Conservation (phyloP, 768 basidiomycete genomes). For the Russula earlei region DNA sequence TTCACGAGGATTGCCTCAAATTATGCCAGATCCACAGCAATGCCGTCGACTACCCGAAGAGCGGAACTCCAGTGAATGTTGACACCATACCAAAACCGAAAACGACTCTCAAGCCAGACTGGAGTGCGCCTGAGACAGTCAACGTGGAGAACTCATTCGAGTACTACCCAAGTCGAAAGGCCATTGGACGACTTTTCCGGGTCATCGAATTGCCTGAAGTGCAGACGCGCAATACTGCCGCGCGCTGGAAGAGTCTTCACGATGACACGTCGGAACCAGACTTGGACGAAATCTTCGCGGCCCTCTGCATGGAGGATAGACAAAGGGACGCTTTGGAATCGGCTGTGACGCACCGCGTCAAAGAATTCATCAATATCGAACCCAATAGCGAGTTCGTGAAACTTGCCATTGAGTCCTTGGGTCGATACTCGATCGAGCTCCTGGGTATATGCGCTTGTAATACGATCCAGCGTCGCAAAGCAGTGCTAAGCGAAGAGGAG, state of each 20-base stretch:
- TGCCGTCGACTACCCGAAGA: slow-evolving; percentile 61
- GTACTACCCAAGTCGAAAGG: slow-evolving; percentile 44
- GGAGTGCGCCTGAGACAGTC: slow-evolving; percentile 55
- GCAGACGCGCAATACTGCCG: slow-evolving; percentile 12
- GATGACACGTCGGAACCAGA: slow-evolving; percentile 24
- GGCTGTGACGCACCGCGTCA: slow-evolving; percentile 21
- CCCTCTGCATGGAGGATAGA: slow-evolving; percentile 7
- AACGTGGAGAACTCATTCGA: slow-evolving; percentile 17
- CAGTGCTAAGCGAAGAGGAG: slow-evolving; percentile 51
- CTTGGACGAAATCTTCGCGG: slow-evolving; percentile 22
- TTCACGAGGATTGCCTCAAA: slow-evolving; percentile 41
- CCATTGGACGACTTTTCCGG: slow-evolving; percentile 56
- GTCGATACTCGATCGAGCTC: slow-evolving; percentile 38
- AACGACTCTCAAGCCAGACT: slow-evolving; percentile 41
- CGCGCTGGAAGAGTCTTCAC: slow-evolving; percentile 17
- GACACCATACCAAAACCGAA: slow-evolving; percentile 36
- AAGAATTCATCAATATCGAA: slow-evolving; percentile 19
- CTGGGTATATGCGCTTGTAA: slow-evolving; percentile 38
- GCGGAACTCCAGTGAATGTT: slow-evolving; percentile 28
- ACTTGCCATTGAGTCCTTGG: slow-evolving; percentile 21
- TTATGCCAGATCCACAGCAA: slow-evolving; percentile 51
- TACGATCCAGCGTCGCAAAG: slow-evolving; percentile 32
- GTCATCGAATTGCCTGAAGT: slow-evolving; percentile 44
- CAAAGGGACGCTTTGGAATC: not conserved
- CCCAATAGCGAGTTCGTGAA: slow-evolving; percentile 7